Percentiles rank a stretch among this genome's conserved stretches.
Conservation (phyloP, 768 basidiomycete genomes). For the Boletus sensibilis region DNA sequence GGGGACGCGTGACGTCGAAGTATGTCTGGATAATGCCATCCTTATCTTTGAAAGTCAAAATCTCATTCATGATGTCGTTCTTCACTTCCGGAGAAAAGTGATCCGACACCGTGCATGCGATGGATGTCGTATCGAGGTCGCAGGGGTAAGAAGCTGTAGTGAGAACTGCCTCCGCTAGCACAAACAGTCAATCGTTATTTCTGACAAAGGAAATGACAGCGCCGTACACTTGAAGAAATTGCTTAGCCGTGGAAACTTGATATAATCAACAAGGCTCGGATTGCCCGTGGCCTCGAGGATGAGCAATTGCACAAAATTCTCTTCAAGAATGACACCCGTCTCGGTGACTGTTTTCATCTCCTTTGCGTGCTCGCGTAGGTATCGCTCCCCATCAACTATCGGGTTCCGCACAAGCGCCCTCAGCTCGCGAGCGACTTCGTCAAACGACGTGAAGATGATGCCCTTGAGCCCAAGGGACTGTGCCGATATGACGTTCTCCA, state of each 20-base stretch:
- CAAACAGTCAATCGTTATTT: neutral
- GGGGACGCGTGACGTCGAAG: slow-evolving; percentile 21
- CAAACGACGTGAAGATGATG: slow-evolving; percentile 18
- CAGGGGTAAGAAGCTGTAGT: slow-evolving; percentile 13
- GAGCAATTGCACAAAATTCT: slow-evolving; percentile 22
- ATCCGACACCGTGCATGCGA: slow-evolving; percentile 19
- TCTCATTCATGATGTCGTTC: slow-evolving; percentile 24
- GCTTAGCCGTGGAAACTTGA: slow-evolving; percentile 16
- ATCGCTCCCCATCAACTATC: slow-evolving; percentile 12
- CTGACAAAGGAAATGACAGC: neutral
- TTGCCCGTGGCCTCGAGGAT: slow-evolving; percentile 21
- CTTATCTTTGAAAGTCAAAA: slow-evolving; percentile 10
- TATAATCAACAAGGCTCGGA: slow-evolving; percentile 19
- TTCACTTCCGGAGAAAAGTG: slow-evolving; percentile 14
- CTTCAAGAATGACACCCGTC: slow-evolving; percentile 15
- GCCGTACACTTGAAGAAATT: slow-evolving; percentile 22
- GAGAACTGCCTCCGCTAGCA: slow-evolving; percentile 7
- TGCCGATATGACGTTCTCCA: slow-evolving; percentile 22
- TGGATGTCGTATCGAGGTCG: slow-evolving; percentile 22
- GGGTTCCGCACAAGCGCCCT: slow-evolving; percentile 16
- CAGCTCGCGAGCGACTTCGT: slow-evolving; percentile 16
- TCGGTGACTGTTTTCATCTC: slow-evolving; percentile 18
- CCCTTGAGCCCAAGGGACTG: slow-evolving; percentile 21
- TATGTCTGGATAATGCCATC: slow-evolving; percentile 23
- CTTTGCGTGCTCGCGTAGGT: slow-evolving; percentile 13